Percentiles rank a stretch among this genome's conserved stretches.
Conservation (phyloP, 1,284 basidiomycete species). For the Flammula alnicola region DNA sequence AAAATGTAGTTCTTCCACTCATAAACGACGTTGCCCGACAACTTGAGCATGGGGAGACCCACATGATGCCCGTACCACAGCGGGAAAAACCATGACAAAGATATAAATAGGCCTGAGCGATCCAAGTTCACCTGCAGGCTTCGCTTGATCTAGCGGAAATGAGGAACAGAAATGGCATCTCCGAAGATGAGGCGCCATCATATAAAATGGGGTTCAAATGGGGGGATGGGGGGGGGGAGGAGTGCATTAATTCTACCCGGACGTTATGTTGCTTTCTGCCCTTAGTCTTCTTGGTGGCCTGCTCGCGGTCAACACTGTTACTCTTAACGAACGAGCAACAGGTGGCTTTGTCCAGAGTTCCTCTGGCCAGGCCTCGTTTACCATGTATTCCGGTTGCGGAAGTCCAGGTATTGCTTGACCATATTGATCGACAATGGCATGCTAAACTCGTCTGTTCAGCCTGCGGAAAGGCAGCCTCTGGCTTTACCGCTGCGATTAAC, state of each 20-base stretch:
- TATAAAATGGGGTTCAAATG: conserved; percentile 21
- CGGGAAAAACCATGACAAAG: conserved; percentile 12
- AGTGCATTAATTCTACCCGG: not conserved
- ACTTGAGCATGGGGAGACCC: no score
- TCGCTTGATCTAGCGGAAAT: conserved; percentile 5
- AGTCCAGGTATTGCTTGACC: conserved; percentile 40
- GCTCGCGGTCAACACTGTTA: conserved; percentile 27
- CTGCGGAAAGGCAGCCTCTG: conserved; percentile 54
- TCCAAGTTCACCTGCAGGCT: not conserved
- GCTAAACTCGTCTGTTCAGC: conserved; percentile 35
- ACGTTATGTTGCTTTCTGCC: conserved; percentile 20
- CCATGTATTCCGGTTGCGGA: conserved; percentile 55
- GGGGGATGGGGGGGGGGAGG: no score
- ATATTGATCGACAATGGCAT: not conserved
- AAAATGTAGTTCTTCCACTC: not conserved
- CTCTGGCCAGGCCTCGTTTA: conserved; percentile 58
- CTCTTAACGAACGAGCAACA: conserved; percentile 38
- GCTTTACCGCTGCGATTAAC: conserved; percentile 60
- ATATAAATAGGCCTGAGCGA: not conserved
- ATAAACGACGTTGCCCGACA: no score
- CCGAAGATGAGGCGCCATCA: conserved; percentile 15
- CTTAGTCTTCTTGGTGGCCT: conserved; percentile 25
- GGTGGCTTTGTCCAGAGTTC: conserved; percentile 57
- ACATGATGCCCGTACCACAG: conserved; percentile 9
- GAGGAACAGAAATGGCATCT: not conserved